phyloP scores from a whole-genome alignment of 495 filamentous ascomycete species.

The Glonium stellatum region DNA sequence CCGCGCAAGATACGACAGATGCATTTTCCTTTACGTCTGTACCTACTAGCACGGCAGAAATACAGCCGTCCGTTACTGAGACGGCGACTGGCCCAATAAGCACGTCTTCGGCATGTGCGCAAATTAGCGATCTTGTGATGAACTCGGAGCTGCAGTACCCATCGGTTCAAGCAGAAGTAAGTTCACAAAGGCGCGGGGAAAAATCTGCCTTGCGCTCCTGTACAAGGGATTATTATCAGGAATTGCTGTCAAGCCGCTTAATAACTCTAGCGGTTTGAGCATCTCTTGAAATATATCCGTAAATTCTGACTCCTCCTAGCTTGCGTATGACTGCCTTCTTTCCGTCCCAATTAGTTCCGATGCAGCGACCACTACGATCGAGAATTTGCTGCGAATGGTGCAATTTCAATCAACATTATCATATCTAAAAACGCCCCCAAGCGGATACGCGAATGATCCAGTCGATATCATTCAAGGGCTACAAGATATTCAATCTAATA shows the following conservation, averaged over 20 bases:
- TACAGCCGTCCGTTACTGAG: constrained; percentile 14
- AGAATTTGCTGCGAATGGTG: constrained; percentile 8
- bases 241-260: no score
- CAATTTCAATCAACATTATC: constrained; percentile 24
- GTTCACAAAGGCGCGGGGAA: no score
- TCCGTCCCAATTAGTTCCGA: constrained; percentile 25
- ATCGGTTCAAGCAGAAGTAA: constrained; percentile 23
- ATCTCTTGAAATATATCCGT: neutral
- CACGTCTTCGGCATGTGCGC: constrained; percentile 18
- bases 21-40: no score
- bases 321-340: constrained; percentile 27
- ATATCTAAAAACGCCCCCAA: constrained; percentile 30
- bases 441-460: constrained; percentile 21
- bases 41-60: neutral
- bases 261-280: no score
- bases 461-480: constrained; percentile 26
- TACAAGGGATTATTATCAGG: no score
- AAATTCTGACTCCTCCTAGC: constrained; percentile 6
- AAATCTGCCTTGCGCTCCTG: no score
- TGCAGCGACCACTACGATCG: constrained; percentile 22
- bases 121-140: constrained; percentile 7
- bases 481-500: constrained; percentile 25
- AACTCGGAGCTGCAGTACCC: constrained; percentile 3
- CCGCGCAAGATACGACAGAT: no score
- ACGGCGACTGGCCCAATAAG: constrained; percentile 14